phyloP scores from a whole-genome alignment of 306 rosid genomes.

The Malus fusca region DNA sequence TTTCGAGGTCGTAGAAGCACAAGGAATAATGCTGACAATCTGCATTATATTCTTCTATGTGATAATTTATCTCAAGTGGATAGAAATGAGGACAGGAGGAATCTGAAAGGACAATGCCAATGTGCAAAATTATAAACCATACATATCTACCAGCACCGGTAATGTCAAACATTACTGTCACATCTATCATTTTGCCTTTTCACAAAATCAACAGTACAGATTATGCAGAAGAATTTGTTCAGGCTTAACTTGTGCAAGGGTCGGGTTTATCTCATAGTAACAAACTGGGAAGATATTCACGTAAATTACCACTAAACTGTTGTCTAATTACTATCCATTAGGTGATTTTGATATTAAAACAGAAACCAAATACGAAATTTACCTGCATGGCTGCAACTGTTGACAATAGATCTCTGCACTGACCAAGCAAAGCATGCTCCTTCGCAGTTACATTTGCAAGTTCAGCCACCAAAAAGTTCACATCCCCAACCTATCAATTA shows the following conservation, averaged over 20 bases:
- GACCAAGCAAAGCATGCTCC: constrained; percentile 75
- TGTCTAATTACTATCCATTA: not conserved
- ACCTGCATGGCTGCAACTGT: constrained; percentile 69
- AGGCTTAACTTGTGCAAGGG: not conserved
- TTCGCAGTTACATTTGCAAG: constrained; percentile 49
- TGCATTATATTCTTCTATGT: not conserved
- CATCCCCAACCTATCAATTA: constrained; percentile 60
- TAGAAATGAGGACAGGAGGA: constrained; percentile 2
- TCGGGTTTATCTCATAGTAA: not conserved
- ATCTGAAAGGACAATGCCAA: constrained; percentile 1
- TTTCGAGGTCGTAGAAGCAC: not conserved
- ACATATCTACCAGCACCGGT: not conserved
- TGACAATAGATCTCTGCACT: constrained; percentile 66
- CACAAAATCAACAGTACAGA: not conserved
- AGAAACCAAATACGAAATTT: constrained; percentile 9
- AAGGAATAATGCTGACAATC: not conserved
- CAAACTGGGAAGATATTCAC: not conserved
- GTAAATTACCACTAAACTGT: not conserved
- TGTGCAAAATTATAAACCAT: not conserved
- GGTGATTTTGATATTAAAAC: not conserved
- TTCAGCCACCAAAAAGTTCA: constrained; percentile 57
- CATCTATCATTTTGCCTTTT: not conserved
- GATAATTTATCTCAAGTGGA: not conserved
- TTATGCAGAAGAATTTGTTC: not conserved
- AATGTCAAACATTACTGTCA: not conserved